Conservation (phyloP, 768 basidiomycete species). For the Russula earlei region DNA sequence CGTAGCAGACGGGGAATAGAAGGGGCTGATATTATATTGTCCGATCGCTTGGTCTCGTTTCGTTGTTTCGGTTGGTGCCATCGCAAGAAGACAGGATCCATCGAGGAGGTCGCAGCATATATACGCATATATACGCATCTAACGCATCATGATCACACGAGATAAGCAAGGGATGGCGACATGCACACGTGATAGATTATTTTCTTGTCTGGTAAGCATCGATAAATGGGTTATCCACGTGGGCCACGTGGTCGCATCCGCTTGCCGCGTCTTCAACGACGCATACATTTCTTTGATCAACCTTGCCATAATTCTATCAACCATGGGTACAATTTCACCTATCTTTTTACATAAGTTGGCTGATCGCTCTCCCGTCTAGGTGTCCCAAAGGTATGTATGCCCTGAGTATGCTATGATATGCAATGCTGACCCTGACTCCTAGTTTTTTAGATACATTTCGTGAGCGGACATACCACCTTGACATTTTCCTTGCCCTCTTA, state of each 20-base stretch:
- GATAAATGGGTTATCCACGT: not conserved
- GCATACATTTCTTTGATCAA: not conserved
- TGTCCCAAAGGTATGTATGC: constrained; percentile 45
- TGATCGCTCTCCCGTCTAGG: constrained; percentile 25
- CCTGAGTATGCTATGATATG: too few relatives aligned
- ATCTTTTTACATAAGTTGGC: not conserved
- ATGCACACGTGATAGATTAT: too few relatives aligned
- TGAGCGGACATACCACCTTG: constrained; percentile 30
- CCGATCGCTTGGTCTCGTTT: not conserved
- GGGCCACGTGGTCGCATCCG: not conserved
- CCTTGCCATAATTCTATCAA: not conserved
- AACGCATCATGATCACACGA: too few relatives aligned
- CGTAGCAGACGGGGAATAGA: constrained; percentile 46
- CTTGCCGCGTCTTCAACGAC: not conserved
- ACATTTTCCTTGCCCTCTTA: not conserved
- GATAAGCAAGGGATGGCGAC: constrained; percentile 25
- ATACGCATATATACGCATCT: too few relatives aligned
- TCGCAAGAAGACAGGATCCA: not conserved
- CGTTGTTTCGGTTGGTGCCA: constrained; percentile 3
- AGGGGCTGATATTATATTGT: constrained; percentile 44
- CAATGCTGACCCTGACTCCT: constrained; percentile 3
- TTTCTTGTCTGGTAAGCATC: too few relatives aligned
- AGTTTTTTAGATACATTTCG: constrained; percentile 98
- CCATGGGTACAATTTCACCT: constrained; percentile 13
- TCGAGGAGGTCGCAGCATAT: too few relatives aligned